Base-by-base conservation (phyloP, 2,329 filamentous ascomycete genomes). In the Ceratocystis eucalypticola region DNA sequence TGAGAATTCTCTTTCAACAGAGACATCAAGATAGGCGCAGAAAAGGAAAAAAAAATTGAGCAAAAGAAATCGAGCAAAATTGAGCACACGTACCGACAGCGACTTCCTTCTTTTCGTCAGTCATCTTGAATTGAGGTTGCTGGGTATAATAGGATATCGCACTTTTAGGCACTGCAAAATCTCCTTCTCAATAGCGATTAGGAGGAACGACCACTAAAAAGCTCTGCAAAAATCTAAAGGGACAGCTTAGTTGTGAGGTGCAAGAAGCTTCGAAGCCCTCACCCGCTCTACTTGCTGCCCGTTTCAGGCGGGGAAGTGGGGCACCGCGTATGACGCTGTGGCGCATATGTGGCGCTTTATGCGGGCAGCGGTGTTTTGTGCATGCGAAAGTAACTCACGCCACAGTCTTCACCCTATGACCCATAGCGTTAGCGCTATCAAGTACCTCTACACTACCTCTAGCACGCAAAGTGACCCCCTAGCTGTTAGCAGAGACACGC, bases 31-130 rank as follows among this genome's bases (percentile, higher is more conserved):
- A 63, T 17, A n/a, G 55, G 55, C 45, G 37, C 25, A 41, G 28
- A 10, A 65, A 61, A 44, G n/a, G 5, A 15, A 30, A 8, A 37
- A 37, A 65, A 33, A 61, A 33, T 48, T 44, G 61, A 22, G 44
- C 41, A 64, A 33, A 3, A 33, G 28, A 28, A 65, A 61, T 46
- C 25, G 6, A 65, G n/a, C 68, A 25, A 48, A 53, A 37, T 46
- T 37, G 50, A 75, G 28, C 28, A 59, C 55, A 59, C 55, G 28
- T 59, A 59, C 55, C 55, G 28, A 59, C 55, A 80, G 78, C 79
- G 69, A 75, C 70, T 69, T 77, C 78, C 75, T 79, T 79, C 41
- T 68, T 65, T 25, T 75, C 73, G 66, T 79, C 77, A 72, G 78
- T 76, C 76, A 78, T 77, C 71, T 73, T 77, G 75, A 66, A 68